Evolutionary conservation across 805 yeast genomes (phyloP), one percentile per base, ranked within the genome.

Genomic region (Candida insectorum): DNA sequence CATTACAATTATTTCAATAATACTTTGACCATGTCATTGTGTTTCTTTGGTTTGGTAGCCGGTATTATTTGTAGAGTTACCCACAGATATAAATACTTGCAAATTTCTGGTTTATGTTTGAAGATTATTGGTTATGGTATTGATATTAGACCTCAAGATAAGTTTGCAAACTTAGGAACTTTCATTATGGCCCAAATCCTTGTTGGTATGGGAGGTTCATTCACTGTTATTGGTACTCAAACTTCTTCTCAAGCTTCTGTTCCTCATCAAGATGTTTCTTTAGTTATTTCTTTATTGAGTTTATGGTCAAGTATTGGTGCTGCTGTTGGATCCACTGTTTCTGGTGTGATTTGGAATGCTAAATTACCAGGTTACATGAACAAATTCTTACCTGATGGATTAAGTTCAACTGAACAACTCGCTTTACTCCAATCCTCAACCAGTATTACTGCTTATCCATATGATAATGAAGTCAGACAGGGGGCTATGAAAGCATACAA

Each of bases 221-320:
- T 56, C 33, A 48, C 58, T 15, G 61, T 53, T 30, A 47, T 63
- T 40, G 65, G 63, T 31, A 52, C 67, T 6, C 54, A 51, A 33
- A 55, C 61, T 11, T 59, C 69, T 6, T 52, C 60, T 2, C 65
- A 62, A 40, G 69, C 67, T 7, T 59, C 69, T 15, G 70, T 67
- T 28, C 67, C 67, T 30, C 63, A 59, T 40, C 66, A 64, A 35
- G 69, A 63, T 48, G 51, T 63, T 34, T 62, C 71, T 14, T 44
- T 59, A 38, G 60, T 60, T 39, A 58, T 69, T 25, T 55, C 70
- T 1, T 33, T 66, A 13, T 39, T 65, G 28, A 49, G 53, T 14
- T 44, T 66, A 24, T 58, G 56, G 51, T 44, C 59, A 5, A 40
- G 51, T 17, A 56, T 66, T 39, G 73, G 71, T 37, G 49, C 51